phyloP scores from a whole-genome alignment of 192 early-diverging fungal genomes.

The Kickxella alabastrina region DNA sequence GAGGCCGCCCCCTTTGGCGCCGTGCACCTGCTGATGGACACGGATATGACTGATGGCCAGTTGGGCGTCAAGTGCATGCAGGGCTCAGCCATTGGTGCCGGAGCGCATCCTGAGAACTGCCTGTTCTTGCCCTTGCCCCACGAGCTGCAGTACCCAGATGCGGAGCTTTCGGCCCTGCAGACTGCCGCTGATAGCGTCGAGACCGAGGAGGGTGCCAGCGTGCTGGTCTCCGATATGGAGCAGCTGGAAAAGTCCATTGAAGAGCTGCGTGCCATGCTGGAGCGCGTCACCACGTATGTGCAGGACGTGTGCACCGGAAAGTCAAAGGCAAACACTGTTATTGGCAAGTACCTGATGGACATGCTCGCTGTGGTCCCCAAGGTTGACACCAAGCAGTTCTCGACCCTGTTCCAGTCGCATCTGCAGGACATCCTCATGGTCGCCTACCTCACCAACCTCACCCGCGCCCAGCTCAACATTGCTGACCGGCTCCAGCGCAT shows the following conservation, averaged over 20 bases:
- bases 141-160: slow-evolving; percentile 86
- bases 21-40: slow-evolving; percentile 86
- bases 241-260: slow-evolving; percentile 75
- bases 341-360: slow-evolving; percentile 93
- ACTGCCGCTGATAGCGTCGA: slow-evolving; percentile 37
- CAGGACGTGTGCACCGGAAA: slow-evolving; percentile 40
- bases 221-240: slow-evolving; percentile 85
- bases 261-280: slow-evolving; percentile 80
- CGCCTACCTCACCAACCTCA: slow-evolving; percentile 91
- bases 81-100: slow-evolving; percentile 72
- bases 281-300: slow-evolving; percentile 77
- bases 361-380: slow-evolving; percentile 85
- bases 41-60: slow-evolving; percentile 65
- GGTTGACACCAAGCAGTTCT: slow-evolving; percentile 80
- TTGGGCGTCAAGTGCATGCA: slow-evolving; percentile 70
- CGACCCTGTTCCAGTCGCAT: slow-evolving; percentile 92
- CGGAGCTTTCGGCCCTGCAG: slow-evolving; percentile 73
- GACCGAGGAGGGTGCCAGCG: slow-evolving; percentile 50
- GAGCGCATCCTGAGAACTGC: slow-evolving; percentile 71
- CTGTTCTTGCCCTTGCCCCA: slow-evolving; percentile 86
- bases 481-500: slow-evolving; percentile 84
- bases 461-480: slow-evolving; percentile 91
- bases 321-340: slow-evolving; percentile 60
- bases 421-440: slow-evolving; percentile 95
- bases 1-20: slow-evolving; percentile 70